phyloP scores from a whole-genome alignment of 1,284 basidiomycete genomes.

The Cutaneotrichosporon cavernicola region DNA sequence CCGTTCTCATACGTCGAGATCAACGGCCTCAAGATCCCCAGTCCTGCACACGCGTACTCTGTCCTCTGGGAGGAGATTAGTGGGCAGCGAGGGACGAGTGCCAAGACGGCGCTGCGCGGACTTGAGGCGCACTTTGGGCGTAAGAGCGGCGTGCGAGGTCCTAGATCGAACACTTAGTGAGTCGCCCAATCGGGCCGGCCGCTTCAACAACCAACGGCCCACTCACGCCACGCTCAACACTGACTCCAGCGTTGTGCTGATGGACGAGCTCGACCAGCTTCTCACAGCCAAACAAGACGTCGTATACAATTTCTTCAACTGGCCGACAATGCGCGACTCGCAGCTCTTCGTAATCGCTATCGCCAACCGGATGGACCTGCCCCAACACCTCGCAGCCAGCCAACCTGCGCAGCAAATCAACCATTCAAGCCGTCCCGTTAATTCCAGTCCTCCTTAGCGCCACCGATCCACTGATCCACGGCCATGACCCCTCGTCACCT shows the following conservation, averaged over 20 bases:
- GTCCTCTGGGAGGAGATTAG: slow-evolving; percentile 86
- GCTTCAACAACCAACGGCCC: neutral
- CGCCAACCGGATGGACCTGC: slow-evolving; percentile 97
- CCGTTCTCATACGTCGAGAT: slow-evolving; percentile 98
- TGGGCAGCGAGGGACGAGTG: slow-evolving; percentile 64
- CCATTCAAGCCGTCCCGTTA: too few species aligned
- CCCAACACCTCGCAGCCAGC: too few species aligned
- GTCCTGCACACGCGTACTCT: slow-evolving; percentile 81
- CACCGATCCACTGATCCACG: too few species aligned
- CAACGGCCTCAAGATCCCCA: slow-evolving; percentile 89
- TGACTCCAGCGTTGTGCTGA: slow-evolving; percentile 75
- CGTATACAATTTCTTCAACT: slow-evolving; percentile 99
- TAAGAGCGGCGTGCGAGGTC: slow-evolving; percentile 48
- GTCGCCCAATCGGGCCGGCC: slow-evolving; percentile 16
- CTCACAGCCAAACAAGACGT: slow-evolving; percentile 96
- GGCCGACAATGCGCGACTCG: slow-evolving; percentile 85
- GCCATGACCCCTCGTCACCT: too few species aligned
- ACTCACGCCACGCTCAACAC: neutral
- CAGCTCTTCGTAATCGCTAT: slow-evolving; percentile 94
- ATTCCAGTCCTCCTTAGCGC: too few species aligned
- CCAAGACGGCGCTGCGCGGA: slow-evolving; percentile 52
- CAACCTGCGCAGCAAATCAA: too few species aligned
- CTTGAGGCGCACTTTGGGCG: slow-evolving; percentile 51
- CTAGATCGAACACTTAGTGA: slow-evolving; percentile 53
- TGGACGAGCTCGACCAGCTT: slow-evolving; percentile 97